Conservation (phyloP, 73 alveolate species). For the Blepharisma japonicum region DNA sequence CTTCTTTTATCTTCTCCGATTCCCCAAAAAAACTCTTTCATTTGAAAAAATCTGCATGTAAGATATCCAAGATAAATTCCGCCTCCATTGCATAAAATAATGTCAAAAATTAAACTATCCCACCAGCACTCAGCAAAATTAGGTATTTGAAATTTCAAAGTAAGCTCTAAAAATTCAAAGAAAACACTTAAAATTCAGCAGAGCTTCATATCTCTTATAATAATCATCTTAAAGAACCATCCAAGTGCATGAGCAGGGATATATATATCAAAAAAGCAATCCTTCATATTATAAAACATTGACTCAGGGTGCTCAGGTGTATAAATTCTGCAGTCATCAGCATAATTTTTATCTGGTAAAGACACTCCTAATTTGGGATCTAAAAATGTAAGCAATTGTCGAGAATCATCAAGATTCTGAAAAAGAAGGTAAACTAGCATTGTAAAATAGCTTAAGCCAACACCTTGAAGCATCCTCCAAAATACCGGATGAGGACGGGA, state of each 20-base stretch:
- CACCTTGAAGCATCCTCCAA: slow-evolving; percentile 81
- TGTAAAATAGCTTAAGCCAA: slow-evolving; percentile 49
- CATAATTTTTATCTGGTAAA: slow-evolving; percentile 62
- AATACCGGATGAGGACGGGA: slow-evolving; percentile 85
- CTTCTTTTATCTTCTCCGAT: slow-evolving; percentile 37
- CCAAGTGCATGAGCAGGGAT: slow-evolving; percentile 82
- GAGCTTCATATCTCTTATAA: slow-evolving; percentile 73
- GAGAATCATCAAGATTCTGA: slow-evolving; percentile 64
- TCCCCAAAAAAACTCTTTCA: slow-evolving; percentile 75
- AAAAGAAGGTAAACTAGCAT: slow-evolving; percentile 57
- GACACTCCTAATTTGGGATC: slow-evolving; percentile 71
- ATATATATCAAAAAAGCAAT: slow-evolving; percentile 64
- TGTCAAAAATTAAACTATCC: slow-evolving; percentile 84
- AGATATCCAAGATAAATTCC: slow-evolving; percentile 79
- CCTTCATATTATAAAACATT: slow-evolving; percentile 57
- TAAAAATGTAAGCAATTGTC: slow-evolving; percentile 54
- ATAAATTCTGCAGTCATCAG: slow-evolving; percentile 74
- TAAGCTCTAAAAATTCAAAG: slow-evolving; percentile 78
- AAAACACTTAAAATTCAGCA: slow-evolving; percentile 64
- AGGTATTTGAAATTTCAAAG: slow-evolving; percentile 85
- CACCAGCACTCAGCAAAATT: slow-evolving; percentile 94
- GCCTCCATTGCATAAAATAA: slow-evolving; percentile 74
- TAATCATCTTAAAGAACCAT: slow-evolving; percentile 79
- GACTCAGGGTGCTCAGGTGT: slow-evolving; percentile 72
- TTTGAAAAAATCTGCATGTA: slow-evolving; percentile 56